phyloP scores from a whole-genome alignment of 495 filamentous ascomycete genomes.

The Xylaria grammica region DNA sequence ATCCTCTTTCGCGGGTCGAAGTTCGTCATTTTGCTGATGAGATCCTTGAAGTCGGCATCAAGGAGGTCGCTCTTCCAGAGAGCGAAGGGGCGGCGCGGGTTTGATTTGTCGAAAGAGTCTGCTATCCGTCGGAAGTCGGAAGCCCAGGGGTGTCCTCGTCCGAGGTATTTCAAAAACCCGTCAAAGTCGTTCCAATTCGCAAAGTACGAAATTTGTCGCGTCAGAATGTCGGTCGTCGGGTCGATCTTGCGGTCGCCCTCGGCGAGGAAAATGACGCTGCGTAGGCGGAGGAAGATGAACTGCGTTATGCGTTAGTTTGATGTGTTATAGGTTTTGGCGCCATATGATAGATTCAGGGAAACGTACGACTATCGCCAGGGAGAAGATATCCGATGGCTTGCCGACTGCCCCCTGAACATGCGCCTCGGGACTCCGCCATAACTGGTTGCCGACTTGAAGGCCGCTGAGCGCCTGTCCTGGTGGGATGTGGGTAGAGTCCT shows the following conservation, averaged over 20 bases:
- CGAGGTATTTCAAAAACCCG: constrained; percentile 42
- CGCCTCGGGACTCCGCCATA: constrained; percentile 47
- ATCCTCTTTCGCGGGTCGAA: constrained; percentile 42
- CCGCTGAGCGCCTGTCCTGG: constrained; percentile 39
- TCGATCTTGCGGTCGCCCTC: constrained; percentile 49
- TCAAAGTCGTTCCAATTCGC: constrained; percentile 47
- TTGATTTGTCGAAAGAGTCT: constrained; percentile 42
- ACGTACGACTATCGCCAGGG: constrained; percentile 45
- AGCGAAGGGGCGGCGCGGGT: constrained; percentile 42
- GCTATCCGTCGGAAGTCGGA: constrained; percentile 33
- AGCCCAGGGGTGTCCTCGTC: constrained; percentile 45
- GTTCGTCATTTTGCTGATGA: constrained; percentile 43
- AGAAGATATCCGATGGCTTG: constrained; percentile 45
- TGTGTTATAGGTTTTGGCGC: not conserved
- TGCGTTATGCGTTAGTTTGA: constrained; percentile 24
- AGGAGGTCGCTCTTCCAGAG: constrained; percentile 41
- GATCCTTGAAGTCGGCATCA: constrained; percentile 47
- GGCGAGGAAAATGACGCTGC: constrained; percentile 50
- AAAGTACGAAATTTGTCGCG: constrained; percentile 57
- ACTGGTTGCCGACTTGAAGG: constrained; percentile 41
- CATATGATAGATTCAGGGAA: constrained; percentile 2
- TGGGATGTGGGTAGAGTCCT: constrained; percentile 52
- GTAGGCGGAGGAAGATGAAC: constrained; percentile 43
- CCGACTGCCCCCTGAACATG: constrained; percentile 38
- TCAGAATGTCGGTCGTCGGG: constrained; percentile 49